Percentiles rank a stretch among this genome's conserved stretches.
These are phyloP conservation scores for Raffaelea arxii DNA, from an alignment of 2,329 filamentous ascomycete genomes.

Conservation along the genomic window DNA sequence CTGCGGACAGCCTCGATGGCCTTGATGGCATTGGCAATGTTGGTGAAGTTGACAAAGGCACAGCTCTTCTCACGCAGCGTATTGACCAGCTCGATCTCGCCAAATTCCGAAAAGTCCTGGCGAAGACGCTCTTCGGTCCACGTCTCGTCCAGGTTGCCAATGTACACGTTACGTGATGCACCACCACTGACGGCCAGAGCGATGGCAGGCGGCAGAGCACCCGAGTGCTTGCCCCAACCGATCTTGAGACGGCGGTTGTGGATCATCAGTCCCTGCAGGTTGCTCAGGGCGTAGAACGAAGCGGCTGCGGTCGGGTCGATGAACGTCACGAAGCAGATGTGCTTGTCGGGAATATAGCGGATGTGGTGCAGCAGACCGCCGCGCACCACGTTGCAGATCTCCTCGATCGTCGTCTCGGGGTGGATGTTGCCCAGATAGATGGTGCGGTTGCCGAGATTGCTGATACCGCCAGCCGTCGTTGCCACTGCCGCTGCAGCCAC, in stretches of 20 bases:
- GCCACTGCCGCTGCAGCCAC: conserved; percentile 94
- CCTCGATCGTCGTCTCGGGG: conserved; percentile 96
- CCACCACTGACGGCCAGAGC: conserved; percentile 92
- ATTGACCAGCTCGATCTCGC: conserved; percentile 96
- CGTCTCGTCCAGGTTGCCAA: conserved; percentile 92
- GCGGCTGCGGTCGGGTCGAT: conserved; percentile 97
- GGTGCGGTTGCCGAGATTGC: conserved; percentile 93
- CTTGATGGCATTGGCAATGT: conserved; percentile 99
- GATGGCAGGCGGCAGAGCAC: conserved; percentile 89
- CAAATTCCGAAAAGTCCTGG: conserved; percentile 94
- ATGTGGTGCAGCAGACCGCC: conserved; percentile 95
- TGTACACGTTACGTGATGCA: conserved; percentile 96
- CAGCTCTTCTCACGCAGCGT: conserved; percentile 97
- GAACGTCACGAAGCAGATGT: conserved; percentile 99
- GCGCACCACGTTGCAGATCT: conserved; percentile 98
- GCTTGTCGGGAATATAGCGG: conserved; percentile 98
- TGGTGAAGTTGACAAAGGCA: conserved; percentile 99
- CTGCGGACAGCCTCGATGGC: conserved; percentile 92
- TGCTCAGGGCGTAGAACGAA: conserved; percentile 95
- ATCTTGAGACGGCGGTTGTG: conserved; percentile 97
- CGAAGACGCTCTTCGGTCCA: conserved; percentile 94
- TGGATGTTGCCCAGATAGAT: conserved; percentile 99
- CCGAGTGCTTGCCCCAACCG: conserved; percentile 98
- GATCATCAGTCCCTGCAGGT: conserved; percentile 96
- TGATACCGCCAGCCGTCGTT: conserved; percentile 91